phyloP scores from a whole-genome alignment of 257 asterid genomes.

The Apocynum venetum region DNA sequence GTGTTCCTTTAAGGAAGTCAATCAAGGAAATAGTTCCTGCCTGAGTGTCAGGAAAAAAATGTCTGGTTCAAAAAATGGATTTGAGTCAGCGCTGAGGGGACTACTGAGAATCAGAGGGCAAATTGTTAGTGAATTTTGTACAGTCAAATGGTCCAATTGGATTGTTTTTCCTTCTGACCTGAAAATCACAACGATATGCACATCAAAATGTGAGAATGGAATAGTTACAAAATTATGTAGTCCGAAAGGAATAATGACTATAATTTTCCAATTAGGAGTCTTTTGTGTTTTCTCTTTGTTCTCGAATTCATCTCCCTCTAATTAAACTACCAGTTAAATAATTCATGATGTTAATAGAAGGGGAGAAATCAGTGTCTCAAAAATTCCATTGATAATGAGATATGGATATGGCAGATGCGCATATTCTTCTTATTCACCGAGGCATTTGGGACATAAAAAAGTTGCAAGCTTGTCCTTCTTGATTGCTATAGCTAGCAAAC shows the following conservation, averaged over 20 bases:
- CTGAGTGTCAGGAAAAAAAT: not conserved
- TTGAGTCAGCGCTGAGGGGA: conserved; percentile 28
- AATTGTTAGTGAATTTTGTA: conserved; percentile 54
- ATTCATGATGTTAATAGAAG: not conserved
- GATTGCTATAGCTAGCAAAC: not conserved
- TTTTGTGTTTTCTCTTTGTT: not conserved
- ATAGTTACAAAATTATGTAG: not conserved
- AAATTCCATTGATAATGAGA: not conserved
- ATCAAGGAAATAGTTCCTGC: not conserved
- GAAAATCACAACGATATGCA: conserved; percentile 25
- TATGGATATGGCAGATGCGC: not conserved
- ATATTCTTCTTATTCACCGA: not conserved
- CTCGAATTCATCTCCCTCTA: not conserved
- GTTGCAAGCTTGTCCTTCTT: not conserved
- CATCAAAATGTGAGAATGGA: not conserved
- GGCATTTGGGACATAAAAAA: not conserved
- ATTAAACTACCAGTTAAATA: not conserved
- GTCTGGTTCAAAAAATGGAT: conserved; percentile 15
- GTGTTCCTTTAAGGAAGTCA: not conserved
- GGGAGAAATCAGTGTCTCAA: not conserved
- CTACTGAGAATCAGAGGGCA: conserved; percentile 38
- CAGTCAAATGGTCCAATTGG: conserved; percentile 86
- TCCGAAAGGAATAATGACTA: not conserved
- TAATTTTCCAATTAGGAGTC: not conserved
- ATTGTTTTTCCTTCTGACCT: conserved; percentile 74